A percentile compares a stretch with the other conserved stretches of the same genome.
These are phyloP conservation scores for Exsudoporus floridanus DNA, from an alignment of 1,284 basidiomycete genomes.

Conservation along the genomic window DNA sequence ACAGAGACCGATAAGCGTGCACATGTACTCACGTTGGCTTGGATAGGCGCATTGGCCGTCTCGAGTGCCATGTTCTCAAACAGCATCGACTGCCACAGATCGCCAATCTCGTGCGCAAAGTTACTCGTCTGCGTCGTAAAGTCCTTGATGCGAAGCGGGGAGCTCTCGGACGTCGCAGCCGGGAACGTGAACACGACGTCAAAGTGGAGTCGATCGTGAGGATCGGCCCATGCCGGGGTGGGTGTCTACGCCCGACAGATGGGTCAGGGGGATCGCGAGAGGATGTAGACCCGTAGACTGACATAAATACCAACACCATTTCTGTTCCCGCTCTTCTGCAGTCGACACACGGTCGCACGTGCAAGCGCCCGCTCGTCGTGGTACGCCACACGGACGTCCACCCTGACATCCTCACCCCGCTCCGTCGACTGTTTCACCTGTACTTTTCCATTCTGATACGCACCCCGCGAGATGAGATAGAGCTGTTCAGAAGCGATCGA, in stretches of 20 bases:
- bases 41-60: constrained; percentile 29
- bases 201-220: constrained; percentile 25
- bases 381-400: constrained; percentile 39
- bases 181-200: constrained; percentile 38
- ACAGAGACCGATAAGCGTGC: neutral
- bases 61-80: constrained; percentile 33
- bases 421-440: constrained; percentile 26
- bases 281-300: neutral
- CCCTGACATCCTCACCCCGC: constrained; percentile 21
- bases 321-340: constrained; percentile 30
- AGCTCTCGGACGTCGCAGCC: constrained; percentile 2
- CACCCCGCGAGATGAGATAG: constrained; percentile 40
- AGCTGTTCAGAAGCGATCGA: constrained; percentile 36
- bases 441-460: constrained; percentile 30
- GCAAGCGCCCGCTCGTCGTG: constrained; percentile 25
- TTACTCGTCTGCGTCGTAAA: constrained; percentile 35
- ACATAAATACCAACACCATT: constrained; percentile 45
- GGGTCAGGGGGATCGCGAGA: neutral
- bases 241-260: constrained; percentile 18
- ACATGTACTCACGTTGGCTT: constrained; percentile 29
- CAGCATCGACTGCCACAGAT: constrained; percentile 30
- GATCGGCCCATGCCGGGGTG: neutral
- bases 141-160: constrained; percentile 26
- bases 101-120: constrained; percentile 30
- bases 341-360: constrained; percentile 35